Conservation (phyloP, 495 filamentous ascomycete species). For the Xylaria flabelliformis region DNA sequence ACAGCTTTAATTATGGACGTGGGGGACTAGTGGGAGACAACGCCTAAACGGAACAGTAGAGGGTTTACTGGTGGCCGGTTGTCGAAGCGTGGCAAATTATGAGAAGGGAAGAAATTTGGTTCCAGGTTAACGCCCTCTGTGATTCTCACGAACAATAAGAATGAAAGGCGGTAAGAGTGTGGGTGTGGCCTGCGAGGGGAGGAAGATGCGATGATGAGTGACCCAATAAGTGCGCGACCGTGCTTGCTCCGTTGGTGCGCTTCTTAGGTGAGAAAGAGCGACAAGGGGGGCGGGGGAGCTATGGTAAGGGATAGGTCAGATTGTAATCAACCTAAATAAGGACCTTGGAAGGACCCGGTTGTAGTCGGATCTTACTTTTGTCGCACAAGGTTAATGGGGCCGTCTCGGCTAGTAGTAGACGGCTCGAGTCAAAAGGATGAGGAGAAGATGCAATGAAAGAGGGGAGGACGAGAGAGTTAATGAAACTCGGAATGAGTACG, state of each 20-base stretch:
- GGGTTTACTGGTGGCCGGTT: background rate
- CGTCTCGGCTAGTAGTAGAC: conserved; percentile 21
- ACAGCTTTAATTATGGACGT: background rate
- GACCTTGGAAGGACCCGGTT: conserved; percentile 14
- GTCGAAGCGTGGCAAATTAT: background rate
- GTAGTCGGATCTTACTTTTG: conserved; percentile 11
- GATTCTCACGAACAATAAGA: conserved; percentile 14
- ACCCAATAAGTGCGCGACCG: conserved; percentile 25
- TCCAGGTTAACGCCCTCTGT: background rate
- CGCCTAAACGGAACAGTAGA: background rate
- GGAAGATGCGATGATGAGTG: conserved; percentile 22
- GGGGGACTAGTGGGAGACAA: background rate
- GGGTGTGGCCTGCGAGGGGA: conserved; percentile 22
- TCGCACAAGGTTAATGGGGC: conserved; percentile 16
- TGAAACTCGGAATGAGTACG: conserved; percentile 5
- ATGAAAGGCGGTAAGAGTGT: conserved; percentile 22
- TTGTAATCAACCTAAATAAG: conserved; percentile 16
- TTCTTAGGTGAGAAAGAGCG: conserved; percentile 26
- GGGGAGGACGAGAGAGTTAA: conserved; percentile 19
- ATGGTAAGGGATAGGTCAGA: conserved; percentile 19
- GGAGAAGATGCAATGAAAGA: conserved; percentile 22
- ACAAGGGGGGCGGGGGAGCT: conserved; percentile 24
- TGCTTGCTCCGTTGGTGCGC: conserved; percentile 17
- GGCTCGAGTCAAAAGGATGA: conserved; percentile 20
- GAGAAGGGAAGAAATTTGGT: conserved; percentile 1